Evolutionary conservation across 257 asterid genomes (phyloP).

Genomic region (Eucommia ulmoides): DNA sequence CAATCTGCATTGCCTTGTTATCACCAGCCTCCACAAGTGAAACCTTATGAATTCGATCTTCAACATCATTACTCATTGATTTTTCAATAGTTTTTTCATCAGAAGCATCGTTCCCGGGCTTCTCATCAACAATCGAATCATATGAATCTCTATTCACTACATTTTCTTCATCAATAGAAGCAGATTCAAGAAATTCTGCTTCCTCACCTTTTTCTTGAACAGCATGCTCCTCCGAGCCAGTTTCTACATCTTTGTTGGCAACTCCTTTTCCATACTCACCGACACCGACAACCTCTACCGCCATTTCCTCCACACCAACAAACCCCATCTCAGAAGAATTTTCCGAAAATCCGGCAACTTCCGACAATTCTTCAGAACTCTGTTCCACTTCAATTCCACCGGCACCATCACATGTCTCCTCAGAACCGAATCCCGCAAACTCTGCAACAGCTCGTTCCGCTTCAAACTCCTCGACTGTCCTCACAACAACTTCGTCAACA

Average conservation of each 20-base stretch:
- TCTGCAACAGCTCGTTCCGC: conserved; percentile 11
- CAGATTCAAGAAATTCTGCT: conserved; percentile 8
- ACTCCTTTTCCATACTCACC: conserved; percentile 6
- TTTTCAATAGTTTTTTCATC: not conserved
- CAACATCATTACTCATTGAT: conserved; percentile 5
- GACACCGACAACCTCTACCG: conserved; percentile 8
- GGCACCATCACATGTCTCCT: conserved; percentile 1
- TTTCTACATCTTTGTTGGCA: conserved; percentile 1
- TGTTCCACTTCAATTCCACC: not conserved
- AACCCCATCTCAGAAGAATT: too few species aligned
- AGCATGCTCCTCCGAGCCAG: not conserved
- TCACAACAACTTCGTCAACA: conserved; percentile 24
- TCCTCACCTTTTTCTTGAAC: conserved; percentile 10
- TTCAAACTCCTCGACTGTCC: conserved; percentile 17
- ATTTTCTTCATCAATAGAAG: conserved; percentile 8
- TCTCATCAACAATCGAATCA: conserved; percentile 3
- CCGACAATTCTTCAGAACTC: not conserved
- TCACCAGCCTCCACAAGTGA: conserved; percentile 4
- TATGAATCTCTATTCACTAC: conserved; percentile 1
- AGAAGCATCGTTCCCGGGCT: conserved; percentile 1
- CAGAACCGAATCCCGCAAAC: not conserved
- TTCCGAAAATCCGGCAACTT: conserved; percentile 5
- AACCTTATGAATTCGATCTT: not conserved
- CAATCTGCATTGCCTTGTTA: not conserved
- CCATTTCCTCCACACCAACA: conserved; percentile 7